Conservation (phyloP, 371 early-diverging fungal species). For the Mucor irregularis region DNA sequence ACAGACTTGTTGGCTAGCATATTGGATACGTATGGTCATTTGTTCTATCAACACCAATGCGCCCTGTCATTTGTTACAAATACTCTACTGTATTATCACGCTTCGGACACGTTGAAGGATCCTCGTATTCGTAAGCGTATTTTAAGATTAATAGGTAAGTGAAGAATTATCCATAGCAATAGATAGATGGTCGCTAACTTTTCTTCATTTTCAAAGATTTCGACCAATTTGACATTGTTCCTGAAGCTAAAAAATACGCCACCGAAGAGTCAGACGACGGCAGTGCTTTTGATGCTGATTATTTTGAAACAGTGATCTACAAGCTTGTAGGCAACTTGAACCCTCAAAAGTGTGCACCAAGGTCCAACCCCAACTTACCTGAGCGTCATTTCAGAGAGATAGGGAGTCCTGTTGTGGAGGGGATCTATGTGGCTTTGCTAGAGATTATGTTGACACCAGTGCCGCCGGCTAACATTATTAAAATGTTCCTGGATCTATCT, state of each 20-base stretch:
- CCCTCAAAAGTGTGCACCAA: slow-evolving; percentile 59
- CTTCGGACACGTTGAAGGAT: slow-evolving; percentile 60
- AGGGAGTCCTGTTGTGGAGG: slow-evolving; percentile 72
- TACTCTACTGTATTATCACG: slow-evolving; percentile 67
- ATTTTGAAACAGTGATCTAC: slow-evolving; percentile 58
- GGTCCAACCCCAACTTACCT: slow-evolving; percentile 57
- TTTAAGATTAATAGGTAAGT: slow-evolving; percentile 60
- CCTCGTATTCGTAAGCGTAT: slow-evolving; percentile 61
- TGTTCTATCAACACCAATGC: slow-evolving; percentile 70
- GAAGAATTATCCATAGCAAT: neutral
- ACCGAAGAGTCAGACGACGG: slow-evolving; percentile 33
- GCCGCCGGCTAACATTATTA: slow-evolving; percentile 40
- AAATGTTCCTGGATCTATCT: slow-evolving; percentile 45
- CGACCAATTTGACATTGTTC: slow-evolving; percentile 56
- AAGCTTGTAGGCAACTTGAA: slow-evolving; percentile 58
- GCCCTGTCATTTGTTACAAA: slow-evolving; percentile 72
- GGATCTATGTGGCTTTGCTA: slow-evolving; percentile 64
- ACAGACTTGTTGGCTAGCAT: slow-evolving; percentile 58
- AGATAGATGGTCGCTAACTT: neutral
- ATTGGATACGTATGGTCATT: slow-evolving; percentile 66
- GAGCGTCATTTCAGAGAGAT: slow-evolving; percentile 82
- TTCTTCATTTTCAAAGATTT: slow-evolving; percentile 36
- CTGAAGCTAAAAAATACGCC: slow-evolving; percentile 51
- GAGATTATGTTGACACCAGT: slow-evolving; percentile 65
- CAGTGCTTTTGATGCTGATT: slow-evolving; percentile 51